Percentiles rank a stretch among this genome's conserved stretches.
phyloP scores from a whole-genome alignment of 257 asterid species.

The Coffea canephora region DNA sequence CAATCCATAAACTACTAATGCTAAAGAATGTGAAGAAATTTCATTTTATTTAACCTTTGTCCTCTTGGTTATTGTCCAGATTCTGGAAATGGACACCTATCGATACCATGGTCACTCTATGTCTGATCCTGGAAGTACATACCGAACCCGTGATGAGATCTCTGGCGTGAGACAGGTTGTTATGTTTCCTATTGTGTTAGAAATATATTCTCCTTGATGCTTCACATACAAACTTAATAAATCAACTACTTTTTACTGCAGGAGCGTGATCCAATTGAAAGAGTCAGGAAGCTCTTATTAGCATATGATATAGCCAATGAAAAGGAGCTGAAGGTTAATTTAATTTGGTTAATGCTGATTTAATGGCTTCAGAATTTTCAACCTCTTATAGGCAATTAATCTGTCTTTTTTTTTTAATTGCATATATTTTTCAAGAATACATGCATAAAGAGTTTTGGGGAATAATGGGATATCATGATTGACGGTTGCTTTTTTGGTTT shows the following conservation, averaged over 20 bases:
- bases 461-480: neutral
- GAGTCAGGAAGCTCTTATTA: constrained; percentile 80
- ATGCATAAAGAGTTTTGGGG: neutral
- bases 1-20: neutral
- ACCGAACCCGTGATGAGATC: constrained; percentile 96
- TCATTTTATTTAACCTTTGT: constrained; percentile 13
- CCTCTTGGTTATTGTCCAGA: constrained; percentile 48
- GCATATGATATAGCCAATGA: constrained; percentile 78
- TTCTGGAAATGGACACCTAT: constrained; percentile 99
- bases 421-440: neutral
- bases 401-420: too few species aligned
- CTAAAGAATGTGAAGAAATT: neutral
- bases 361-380: neutral
- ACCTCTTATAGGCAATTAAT: neutral
- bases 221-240: neutral
- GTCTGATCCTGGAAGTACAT: constrained; percentile 99
- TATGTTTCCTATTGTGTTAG: neutral
- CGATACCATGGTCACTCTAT: constrained; percentile 97
- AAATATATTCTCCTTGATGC: neutral
- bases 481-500: constrained; percentile 1
- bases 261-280: constrained; percentile 98
- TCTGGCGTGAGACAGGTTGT: constrained; percentile 87
- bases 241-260: constrained; percentile 27
- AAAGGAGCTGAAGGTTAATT: constrained; percentile 77
- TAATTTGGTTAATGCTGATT: neutral